Evolutionary conservation across 805 yeast species (phyloP).

Genomic region (Monosporozyma solicola): DNA sequence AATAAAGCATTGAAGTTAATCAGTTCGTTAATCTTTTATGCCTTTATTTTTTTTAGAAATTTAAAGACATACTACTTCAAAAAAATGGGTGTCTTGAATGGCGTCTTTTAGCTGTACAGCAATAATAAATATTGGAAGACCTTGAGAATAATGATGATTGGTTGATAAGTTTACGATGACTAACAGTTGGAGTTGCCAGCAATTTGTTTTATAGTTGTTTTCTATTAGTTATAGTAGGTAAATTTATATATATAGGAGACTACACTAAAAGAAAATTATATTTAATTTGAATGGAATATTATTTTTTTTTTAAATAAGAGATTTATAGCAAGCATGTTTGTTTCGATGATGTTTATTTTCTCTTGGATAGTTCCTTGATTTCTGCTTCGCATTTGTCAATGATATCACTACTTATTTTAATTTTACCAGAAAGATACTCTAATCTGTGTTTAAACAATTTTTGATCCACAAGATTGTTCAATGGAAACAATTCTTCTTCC

Average conservation of each 20-base stretch:
- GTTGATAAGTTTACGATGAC: background rate
- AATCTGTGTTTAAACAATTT: conserved; percentile 54
- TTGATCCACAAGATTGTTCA: conserved; percentile 42
- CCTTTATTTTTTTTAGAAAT: background rate
- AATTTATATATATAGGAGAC: background rate
- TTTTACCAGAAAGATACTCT: conserved; percentile 57
- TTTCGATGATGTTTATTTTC: background rate
- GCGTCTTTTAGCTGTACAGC: background rate
- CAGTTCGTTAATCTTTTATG: background rate
- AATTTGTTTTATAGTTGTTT: background rate
- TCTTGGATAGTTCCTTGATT: conserved; percentile 29
- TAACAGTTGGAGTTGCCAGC: background rate
- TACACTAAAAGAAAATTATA: background rate
- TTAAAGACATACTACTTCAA: background rate
- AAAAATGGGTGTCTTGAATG: background rate
- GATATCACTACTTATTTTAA: conserved; percentile 48
- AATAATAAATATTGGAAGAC: background rate
- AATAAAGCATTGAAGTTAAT: background rate
- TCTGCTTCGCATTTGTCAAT: conserved; percentile 41
- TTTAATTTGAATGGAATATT: background rate
- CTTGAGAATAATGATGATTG: background rate
- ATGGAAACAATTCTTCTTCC: conserved; percentile 63
- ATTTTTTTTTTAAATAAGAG: background rate
- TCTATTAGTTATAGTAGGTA: background rate
- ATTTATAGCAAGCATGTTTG: background rate